Evolutionary conservation across 805 yeast species (phyloP), one percentile per base, ranked within the genome.

Genomic region (Debaryomyces tyrocola): DNA sequence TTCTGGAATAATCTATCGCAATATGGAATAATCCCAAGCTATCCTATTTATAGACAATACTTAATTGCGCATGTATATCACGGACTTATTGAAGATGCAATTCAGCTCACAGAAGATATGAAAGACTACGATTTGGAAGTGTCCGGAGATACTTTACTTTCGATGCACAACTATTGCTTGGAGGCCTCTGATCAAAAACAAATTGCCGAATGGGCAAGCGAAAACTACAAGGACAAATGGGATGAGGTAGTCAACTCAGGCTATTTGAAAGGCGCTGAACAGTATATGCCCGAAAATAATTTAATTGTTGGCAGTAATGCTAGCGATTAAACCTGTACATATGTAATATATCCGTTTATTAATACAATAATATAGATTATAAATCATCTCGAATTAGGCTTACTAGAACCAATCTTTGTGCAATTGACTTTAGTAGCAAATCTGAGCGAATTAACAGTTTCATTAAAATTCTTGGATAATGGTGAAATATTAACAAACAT

Each of bases 401-500:
- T 33, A 24, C 27, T 24, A 18, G 34, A 15, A 27, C 34, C 49
- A 7, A 59, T 46, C 38, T 60, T 66, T 7, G 91, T 85, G 31
- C 69, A 69, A 55, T 85, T 85, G 2, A 87, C 94, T 52, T 87
- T 90, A 4, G 89, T 80, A 0, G 98, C 98, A 74, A 92, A 92
- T 43, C 97, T 72, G 41, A 94, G 72, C 0, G 96, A 88, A 58
- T 88, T 90, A 28, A 91, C 55, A 1, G 96, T 86, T 61, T 94
- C 99, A 53, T 75, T 79, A 35, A 83, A 72, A 61, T 88, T 87
- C 12, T 66, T 66, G 9, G 61, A 62, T 41, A 78, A 67, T 3
- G 96, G 90, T 0, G 96, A 86, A 0, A 91, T 75, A 56, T 90
- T 91, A 12, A 90, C 97, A 74, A 92, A 86, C 96, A 92, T 90